Evolutionary conservation across 2,329 filamentous ascomycete species (phyloP).

Genomic region (Colletotrichum lupini): DNA sequence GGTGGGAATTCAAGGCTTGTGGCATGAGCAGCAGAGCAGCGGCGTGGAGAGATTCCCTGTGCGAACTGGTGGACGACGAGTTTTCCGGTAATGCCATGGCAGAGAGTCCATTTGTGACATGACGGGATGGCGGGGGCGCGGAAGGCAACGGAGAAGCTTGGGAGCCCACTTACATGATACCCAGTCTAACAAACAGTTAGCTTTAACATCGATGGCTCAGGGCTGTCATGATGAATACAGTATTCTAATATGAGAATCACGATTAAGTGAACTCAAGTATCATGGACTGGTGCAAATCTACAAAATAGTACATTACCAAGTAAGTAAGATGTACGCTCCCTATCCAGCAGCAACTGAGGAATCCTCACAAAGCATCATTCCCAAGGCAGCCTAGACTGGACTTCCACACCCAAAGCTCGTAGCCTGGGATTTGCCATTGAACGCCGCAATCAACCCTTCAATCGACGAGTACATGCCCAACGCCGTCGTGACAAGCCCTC

Average conservation of each 20-base stretch:
- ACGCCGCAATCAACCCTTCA: conserved; percentile 25
- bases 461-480: conserved; percentile 33
- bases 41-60: conserved; percentile 70
- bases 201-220: not conserved
- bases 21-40: conserved; percentile 69
- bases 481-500: conserved; percentile 29
- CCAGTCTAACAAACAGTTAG: conserved; percentile 8
- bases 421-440: conserved; percentile 28
- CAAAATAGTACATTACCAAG: no score
- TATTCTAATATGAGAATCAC: not conserved
- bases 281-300: not conserved
- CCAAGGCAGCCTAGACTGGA: conserved; percentile 5
- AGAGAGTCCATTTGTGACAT: no score
- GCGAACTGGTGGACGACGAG: conserved; percentile 60
- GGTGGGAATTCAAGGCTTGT: conserved; percentile 68
- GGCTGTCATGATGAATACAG: not conserved
- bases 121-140: not conserved
- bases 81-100: conserved; percentile 60
- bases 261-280: not conserved
- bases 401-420: conserved; percentile 32
- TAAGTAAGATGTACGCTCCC: not conserved
- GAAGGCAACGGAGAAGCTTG: not conserved
- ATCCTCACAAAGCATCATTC: not conserved
- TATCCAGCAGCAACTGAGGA: not conserved
- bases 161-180: conserved; percentile 8